Base-by-base conservation (phyloP, 306 rosid species). In the Pterocarpus macrocarpus region DNA sequence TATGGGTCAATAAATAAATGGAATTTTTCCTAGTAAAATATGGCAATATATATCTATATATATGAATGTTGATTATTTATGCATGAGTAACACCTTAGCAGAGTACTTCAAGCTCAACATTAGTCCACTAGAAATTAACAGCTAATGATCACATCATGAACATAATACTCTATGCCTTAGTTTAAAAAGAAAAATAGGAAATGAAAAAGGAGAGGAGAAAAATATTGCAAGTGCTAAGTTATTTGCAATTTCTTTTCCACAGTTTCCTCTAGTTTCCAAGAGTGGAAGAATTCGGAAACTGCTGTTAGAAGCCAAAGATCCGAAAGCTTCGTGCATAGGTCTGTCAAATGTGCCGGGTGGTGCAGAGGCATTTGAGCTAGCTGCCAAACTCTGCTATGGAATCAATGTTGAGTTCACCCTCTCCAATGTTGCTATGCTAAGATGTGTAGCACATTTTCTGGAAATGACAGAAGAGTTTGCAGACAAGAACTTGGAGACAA, bases 311-410 rank as follows among this genome's bases (percentile, higher is more conserved):
- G 91, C 90, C n/a, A 96, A 90, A 89, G 99, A 96, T 72, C 85
- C 97, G 0, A 95, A 93, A 64, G 88, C 85, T 43, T 81, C 90
- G 1, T 85, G 95, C 56, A 64, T 94, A 82, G 81, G 84, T 82
- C 90, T 94, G 14, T 50, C 89, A 2, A 53, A 83, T 11, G 87
- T 94, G 81, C 98, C 99, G 1, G 99, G 99, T 2, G 99, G 98
- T 35, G 71, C 94, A 17, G 94, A 82, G 88, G 98, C 97, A 15
- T 96, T 96, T 69, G 99, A 96, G 84, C 81, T 90, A 34, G 97
- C 97, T 34, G 98, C 98, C 8, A 96, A 92, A 66, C 94, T 93
- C 85, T 96, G 99, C 64, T 96, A 96, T 75, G 97, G 99, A 71
- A 74, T 92, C 22, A 85, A 84, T 44, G 72, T 90, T 28, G 99